Evolutionary conservation across 352 stramenopile species (phyloP).

Genomic region (Pythium aquatile): DNA sequence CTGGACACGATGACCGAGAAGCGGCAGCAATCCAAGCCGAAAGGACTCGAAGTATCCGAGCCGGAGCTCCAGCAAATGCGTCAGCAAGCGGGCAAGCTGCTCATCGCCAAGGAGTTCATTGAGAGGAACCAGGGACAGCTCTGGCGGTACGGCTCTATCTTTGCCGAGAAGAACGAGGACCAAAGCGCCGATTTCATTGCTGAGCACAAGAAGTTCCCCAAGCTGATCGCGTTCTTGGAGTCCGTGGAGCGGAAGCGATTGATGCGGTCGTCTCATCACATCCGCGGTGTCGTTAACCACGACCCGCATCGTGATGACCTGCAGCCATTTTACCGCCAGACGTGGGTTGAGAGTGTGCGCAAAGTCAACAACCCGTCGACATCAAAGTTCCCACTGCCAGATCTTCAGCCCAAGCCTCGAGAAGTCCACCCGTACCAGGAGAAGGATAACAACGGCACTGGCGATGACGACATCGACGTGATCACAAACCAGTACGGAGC

Average conservation of each 20-base stretch:
- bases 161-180: conserved; percentile 55
- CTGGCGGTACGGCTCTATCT: conserved; percentile 66
- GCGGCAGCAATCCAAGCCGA: conserved; percentile 9
- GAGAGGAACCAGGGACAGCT: conserved; percentile 64
- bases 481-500: conserved; percentile 50
- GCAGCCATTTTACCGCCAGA: conserved; percentile 29
- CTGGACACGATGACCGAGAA: conserved; percentile 53
- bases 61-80: conserved; percentile 45
- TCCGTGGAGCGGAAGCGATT: conserved; percentile 53
- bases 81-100: conserved; percentile 47
- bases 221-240: conserved; percentile 62
- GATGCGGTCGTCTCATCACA: conserved; percentile 56
- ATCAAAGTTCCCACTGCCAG: conserved; percentile 45
- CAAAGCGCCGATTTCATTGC: conserved; percentile 65
- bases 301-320: conserved; percentile 17
- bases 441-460: conserved; percentile 21
- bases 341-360: conserved; percentile 60
- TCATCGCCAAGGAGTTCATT: conserved; percentile 70
- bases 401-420: conserved; percentile 44
- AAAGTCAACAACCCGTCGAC: conserved; percentile 44
- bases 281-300: conserved; percentile 29
- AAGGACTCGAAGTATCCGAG: conserved; percentile 21
- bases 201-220: conserved; percentile 63
- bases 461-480: conserved; percentile 17
- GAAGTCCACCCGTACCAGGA: conserved; percentile 20